phyloP scores from a whole-genome alignment of 495 filamentous ascomycete species.

The Glarea lozoyensis region DNA sequence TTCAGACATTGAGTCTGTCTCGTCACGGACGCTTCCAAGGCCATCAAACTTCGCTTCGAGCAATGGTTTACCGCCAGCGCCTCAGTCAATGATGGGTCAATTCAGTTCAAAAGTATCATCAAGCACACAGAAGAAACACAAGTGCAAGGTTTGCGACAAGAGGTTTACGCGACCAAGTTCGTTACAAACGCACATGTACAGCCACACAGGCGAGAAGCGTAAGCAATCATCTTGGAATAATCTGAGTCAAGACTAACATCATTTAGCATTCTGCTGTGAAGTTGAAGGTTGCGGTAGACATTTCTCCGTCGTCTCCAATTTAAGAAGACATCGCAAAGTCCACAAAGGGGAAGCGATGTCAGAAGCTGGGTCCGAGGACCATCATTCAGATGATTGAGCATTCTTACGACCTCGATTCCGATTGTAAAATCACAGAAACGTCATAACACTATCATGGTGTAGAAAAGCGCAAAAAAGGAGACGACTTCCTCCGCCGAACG shows the following conservation, averaged over 20 bases:
- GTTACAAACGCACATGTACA: constrained; percentile 97
- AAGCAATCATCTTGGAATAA: constrained; percentile 34
- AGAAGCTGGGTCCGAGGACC: constrained; percentile 26
- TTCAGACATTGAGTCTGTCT: constrained; percentile 69
- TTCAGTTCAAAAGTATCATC: constrained; percentile 97
- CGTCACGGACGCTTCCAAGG: constrained; percentile 73
- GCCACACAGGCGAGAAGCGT: constrained; percentile 98
- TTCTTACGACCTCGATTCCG: too few species aligned
- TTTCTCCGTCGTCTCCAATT: constrained; percentile 96
- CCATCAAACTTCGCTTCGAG: constrained; percentile 61
- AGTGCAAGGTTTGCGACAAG: constrained; percentile 99
- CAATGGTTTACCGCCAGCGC: constrained; percentile 64
- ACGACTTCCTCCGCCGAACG: neutral
- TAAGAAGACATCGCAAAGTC: constrained; percentile 91
- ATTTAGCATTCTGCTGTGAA: constrained; percentile 80
- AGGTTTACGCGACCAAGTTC: constrained; percentile 95
- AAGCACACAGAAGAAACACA: constrained; percentile 98
- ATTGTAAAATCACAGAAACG: neutral
- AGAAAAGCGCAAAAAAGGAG: neutral
- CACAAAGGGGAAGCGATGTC: constrained; percentile 72
- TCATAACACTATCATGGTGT: constrained; percentile 1
- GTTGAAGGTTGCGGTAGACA: constrained; percentile 92
- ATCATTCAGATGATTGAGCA: constrained; percentile 22
- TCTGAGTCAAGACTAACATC: constrained; percentile 3
- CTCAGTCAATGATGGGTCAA: constrained; percentile 96